phyloP scores from a whole-genome alignment of 2,329 filamentous ascomycete species.

The Colletotrichum tabaci region DNA sequence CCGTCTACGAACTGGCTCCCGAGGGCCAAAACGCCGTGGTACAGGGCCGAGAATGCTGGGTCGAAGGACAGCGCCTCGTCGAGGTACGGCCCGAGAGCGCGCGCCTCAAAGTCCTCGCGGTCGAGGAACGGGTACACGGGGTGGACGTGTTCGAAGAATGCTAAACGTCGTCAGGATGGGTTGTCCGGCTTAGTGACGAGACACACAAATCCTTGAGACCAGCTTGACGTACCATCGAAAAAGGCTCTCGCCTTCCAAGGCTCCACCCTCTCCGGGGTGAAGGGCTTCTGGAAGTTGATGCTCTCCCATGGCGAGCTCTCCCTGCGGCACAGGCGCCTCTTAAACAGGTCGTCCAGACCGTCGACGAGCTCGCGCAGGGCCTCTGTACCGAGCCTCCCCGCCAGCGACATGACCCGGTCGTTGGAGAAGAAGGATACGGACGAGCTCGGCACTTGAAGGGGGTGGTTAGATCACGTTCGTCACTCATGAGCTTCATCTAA shows the following conservation, averaged over 20 bases:
- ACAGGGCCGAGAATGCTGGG: constrained; percentile 51
- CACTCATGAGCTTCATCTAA: no score
- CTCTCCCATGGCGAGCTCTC: neutral
- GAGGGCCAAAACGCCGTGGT: constrained; percentile 50
- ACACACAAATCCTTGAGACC: neutral
- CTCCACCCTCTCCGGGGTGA: no score
- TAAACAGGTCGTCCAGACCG: neutral
- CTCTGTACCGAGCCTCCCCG: neutral
- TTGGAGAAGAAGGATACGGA: neutral
- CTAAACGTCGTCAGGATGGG: constrained; percentile 39
- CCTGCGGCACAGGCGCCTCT: neutral
- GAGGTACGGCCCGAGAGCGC: neutral
- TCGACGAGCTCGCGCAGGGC: neutral
- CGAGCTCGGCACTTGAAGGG: neutral
- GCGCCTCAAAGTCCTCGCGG: constrained; percentile 23
- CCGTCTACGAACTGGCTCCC: constrained; percentile 50
- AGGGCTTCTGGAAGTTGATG: neutral
- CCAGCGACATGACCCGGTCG: neutral
- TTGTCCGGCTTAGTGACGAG: no score
- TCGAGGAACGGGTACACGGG: constrained; percentile 56
- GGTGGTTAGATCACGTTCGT: no score
- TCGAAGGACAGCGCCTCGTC: neutral
- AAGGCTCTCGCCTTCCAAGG: no score
- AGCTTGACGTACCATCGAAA: neutral
- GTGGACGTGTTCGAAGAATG: constrained; percentile 54